Base-by-base conservation (phyloP, 805 yeast genomes). In the Kodamaea fukazawae region DNA sequence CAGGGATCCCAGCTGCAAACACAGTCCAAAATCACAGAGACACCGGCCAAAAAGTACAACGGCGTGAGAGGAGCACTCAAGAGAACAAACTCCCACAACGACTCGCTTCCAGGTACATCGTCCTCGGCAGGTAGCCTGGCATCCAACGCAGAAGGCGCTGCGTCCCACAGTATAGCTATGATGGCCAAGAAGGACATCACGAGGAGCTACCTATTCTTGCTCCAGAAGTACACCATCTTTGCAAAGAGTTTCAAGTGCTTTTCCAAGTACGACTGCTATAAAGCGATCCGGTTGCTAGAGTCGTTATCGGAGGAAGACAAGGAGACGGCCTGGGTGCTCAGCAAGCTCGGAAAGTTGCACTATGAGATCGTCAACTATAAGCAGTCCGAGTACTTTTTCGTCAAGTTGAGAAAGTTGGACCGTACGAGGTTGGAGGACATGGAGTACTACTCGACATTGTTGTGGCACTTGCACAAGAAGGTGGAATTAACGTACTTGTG, bases 391-490 rank as follows among this genome's bases (percentile, higher is more conserved):
- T 58, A 66, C 31, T 79, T 74, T 49, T 91, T 86, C 54, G 62
- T 63, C 12, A 72, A 71, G 48, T 68, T 93, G 40, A 71, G 96
- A 38, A 67, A 66, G 40, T 43, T 82, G 17, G 96, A 89, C 61
- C 76, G 91, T 30, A 85, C 90, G 8, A 71, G 98, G 41, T 57
- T 83, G 11, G 81, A 79, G 45, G 98, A 89, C 56, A 87, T 91
- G 93, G 98, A 93, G 54, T 79, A 81, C 50, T 89, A 78, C 55
- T 88, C 96, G 0, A 91, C 98, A 0, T 67, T 89, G 20, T 69
- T 91, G 43, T 91, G 99, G 99, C 98, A 93, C 65, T 63, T 89
- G 36, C 91, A 85, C 41, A 82, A 81, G 53, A 89, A 85, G 34
- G 76, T 79, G 14, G 90, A 83, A 40, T 70, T 93, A 37, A 81